Base-by-base conservation (phyloP, 805 yeast genomes). In the Zygotorulaspora florentina region DNA sequence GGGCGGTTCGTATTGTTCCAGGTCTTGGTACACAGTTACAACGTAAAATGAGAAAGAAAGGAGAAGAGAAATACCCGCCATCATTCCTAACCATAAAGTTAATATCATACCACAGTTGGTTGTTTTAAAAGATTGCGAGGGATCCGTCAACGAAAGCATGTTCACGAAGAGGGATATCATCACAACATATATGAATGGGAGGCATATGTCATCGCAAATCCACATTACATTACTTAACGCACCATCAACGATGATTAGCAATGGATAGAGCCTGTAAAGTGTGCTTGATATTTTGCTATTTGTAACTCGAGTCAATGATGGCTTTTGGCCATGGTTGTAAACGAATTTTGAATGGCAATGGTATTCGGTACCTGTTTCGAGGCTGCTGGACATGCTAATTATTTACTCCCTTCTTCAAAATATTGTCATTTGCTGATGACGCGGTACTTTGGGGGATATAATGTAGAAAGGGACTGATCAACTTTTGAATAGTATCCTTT, bases 1-100 rank as follows among this genome's bases (percentile, higher is more conserved):
- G 25, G 68, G 68, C 3, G 66, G 57, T 34, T 64, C 68, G 6
- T 48, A 46, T 7, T 39, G 43, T 23, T 38, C 39, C 15, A 60
- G 36, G 30, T 59, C 62, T 12, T 40, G 30, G 17, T 51, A 42
- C 2, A 61, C 46, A 5, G 64, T 46, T 13, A 45, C 33, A 12
- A 62, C 39, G 36, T 60, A 60, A 37, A 57, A 62, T 12, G 51
- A 29, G 3, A 46, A 29, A 2, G 65, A 51, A 5, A 47, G 35
- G 2, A 47, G 8, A 2, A 56, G 39, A 30, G 55, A 42, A 7
- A 44, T 15, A 7, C 43, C 40, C 37, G 61, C 46, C 37, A 54
- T 41, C 3, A 56, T n/a, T 3, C 65, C 65, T 10, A 58, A 6
- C 60, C 61, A 56, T 3, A 48, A 20, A 10, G 48, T 42, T 16